Evolutionary conservation across 1,139 yeast species (phyloP), one percentile per base, ranked within the genome.

Genomic region (Citeromyces hawaiiensis): DNA sequence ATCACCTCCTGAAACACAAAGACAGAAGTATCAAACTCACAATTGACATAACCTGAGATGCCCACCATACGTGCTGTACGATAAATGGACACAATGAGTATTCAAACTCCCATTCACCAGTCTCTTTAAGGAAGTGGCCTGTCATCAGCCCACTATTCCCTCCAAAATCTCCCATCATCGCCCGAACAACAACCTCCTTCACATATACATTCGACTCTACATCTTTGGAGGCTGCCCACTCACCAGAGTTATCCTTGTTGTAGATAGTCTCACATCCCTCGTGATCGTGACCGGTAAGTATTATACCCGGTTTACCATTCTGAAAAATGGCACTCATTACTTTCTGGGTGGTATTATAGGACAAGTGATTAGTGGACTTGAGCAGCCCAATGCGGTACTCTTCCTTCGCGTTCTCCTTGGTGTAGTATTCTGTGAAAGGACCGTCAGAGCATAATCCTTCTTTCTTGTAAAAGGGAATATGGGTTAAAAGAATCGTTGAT

Each of bases 21-120:
- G 21, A 19, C 21, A 19, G 7, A 4, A 19, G 21, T 7, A 19
- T 5, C 21, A 19, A 19, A 19, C 21, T 19, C 21, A 19, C 21
- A 19, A 19, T 19, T 4, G 21, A 5, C 21, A 19, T 19, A 19
- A 79, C 68, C 51, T 83, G 79, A 2, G 94, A 69, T 4, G 74
- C 83, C 97, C 97, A 91, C 97, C 97, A 91, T 47, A 83, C 72
- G 55, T 87, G 96, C 59, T 87, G 97, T n/a, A 85, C 73, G 1
- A 72, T 70, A 56, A 88, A 87, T 10, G 88, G 78, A 59, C 98
- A 91, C 45, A 82, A 65, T 4, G 68, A 58, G 58, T 75, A 87
- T 27, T 68, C 61, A 61, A 83, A 86, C n/a, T 67, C 67, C 91
- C 93, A 82, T 13, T 50, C 49, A 2, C 54, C 48, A 1, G 57